Base-by-base conservation (phyloP, 2,329 filamentous ascomycete species). In the Proliferodiscus dingleyae region DNA sequence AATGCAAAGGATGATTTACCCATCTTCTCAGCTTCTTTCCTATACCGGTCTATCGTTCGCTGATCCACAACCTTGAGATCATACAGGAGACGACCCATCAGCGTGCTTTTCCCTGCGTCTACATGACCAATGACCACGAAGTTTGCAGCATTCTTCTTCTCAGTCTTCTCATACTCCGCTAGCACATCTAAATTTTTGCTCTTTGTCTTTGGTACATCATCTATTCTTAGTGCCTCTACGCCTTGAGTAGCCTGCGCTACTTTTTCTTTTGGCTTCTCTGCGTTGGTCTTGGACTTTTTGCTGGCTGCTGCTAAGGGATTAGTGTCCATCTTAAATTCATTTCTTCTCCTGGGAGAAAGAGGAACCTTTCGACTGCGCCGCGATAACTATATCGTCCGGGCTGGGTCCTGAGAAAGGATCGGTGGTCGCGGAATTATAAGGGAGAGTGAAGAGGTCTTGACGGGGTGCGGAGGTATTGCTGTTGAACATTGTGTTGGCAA, bases 51-150 rank as follows among this genome's bases (percentile, higher is more conserved):
- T 49, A 98, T 77, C 0, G 90, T 91, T 49, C 90, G 77, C 62
- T 95, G 81, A 55, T 95, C 87, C 5, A 98, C 82, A 21, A 90
- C 86, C 49, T 90, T 86, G 32, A 95, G 77, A 58, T 98, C 93
- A 33, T 91, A 82, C 4, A 98, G 71, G 22, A 98, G 68, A n/a
- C 93, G 82, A 0, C 91, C 93, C 91, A 98, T 97, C 29, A 98
- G 75, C 5, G 93, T 98, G 64, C 89, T 96, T 68, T 98, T 98
- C 42, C 93, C 93, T 42, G 94, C 91, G 65, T 98, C 93, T 45
- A 98, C 93, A 64, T 98, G 93, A 11, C 93, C 89, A 57, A 95
- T 89, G 26, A 96, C 90, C 6, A 95, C 89, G 67, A 96, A 95
- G 63, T 89, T 95, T 33, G 87, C 85, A 43, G 81, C 84, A 56